phyloP scores from a whole-genome alignment of 2,329 filamentous ascomycete genomes.

The Paracamarosporium sp. region DNA sequence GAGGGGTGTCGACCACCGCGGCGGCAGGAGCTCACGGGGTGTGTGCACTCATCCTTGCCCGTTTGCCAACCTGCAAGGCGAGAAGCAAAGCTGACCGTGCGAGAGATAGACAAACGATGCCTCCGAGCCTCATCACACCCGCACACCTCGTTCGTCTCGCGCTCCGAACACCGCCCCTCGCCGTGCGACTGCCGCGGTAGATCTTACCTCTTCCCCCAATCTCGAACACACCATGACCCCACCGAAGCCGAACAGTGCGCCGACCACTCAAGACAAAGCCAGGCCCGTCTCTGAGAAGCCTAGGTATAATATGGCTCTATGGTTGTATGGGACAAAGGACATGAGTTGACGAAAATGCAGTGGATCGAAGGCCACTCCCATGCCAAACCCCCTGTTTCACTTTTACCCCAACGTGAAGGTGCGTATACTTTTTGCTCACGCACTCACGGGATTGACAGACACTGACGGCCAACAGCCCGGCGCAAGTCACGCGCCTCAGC shows the following conservation, averaged over 20 bases:
- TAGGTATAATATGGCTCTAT: constrained; percentile 13
- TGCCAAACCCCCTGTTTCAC: constrained; percentile 17
- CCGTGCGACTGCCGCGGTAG: neutral
- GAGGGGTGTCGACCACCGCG: neutral
- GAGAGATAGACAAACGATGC: constrained; percentile 31
- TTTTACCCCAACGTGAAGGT: constrained; percentile 9
- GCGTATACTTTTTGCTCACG: neutral
- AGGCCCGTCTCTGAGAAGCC: constrained; percentile 24
- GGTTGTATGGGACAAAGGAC: neutral
- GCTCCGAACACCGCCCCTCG: neutral
- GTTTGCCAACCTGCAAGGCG: neutral
- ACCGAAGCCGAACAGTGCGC: neutral
- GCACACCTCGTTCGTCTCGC: constrained; percentile 1
- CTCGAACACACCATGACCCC: neutral
- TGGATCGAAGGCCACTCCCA: constrained; percentile 23
- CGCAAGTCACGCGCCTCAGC: constrained; percentile 15
- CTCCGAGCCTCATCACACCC: constrained; percentile 7
- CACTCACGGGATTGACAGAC: neutral
- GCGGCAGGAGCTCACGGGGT: neutral
- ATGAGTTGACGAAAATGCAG: constrained; percentile 19
- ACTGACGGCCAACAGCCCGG: constrained; percentile 17
- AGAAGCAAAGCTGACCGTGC: neutral
- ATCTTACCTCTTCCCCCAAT: neutral
- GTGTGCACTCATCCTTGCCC: neutral
- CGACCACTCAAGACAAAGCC: constrained; percentile 13